Percentiles rank a stretch among this genome's conserved stretches.
These are phyloP conservation scores for Phytophthora sp. DNA, from an alignment of 352 stramenopile genomes.

Conservation along the genomic window DNA sequence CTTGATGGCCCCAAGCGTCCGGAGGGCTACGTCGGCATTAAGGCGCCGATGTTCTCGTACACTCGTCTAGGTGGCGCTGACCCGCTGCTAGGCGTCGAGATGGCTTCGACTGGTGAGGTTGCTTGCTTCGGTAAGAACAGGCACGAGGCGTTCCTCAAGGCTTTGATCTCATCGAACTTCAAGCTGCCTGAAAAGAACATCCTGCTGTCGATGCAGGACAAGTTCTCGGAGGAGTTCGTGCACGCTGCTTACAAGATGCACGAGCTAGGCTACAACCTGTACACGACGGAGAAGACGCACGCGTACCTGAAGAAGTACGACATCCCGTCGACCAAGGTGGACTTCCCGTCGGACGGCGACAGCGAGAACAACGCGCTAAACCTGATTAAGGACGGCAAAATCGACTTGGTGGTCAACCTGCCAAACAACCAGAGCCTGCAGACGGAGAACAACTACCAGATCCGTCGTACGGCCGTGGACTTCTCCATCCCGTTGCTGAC, in stretches of 20 bases:
- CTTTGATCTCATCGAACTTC: conserved; percentile 80
- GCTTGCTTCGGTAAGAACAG: conserved; percentile 97
- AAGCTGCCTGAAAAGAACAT: conserved; percentile 90
- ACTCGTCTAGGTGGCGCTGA: conserved; percentile 93
- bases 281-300: conserved; percentile 94
- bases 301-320: conserved; percentile 89
- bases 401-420: conserved; percentile 95
- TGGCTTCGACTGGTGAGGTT: conserved; percentile 98
- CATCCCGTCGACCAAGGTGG: conserved; percentile 86
- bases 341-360: conserved; percentile 74
- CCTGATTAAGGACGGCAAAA: conserved; percentile 95
- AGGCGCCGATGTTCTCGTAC: conserved; percentile 97
- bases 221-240: conserved; percentile 95
- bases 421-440: conserved; percentile 89
- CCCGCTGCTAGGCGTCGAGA: conserved; percentile 97
- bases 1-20: conserved; percentile 95
- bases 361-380: conserved; percentile 83
- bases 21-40: conserved; percentile 95
- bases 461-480: conserved; percentile 92
- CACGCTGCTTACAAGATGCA: conserved; percentile 96
- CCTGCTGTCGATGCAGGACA: conserved; percentile 93
- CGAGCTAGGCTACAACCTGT: conserved; percentile 95
- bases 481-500: conserved; percentile 93
- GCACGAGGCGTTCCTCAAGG: conserved; percentile 97
- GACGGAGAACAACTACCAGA: conserved; percentile 93